phyloP scores from a whole-genome alignment of 345 rosid genomes.

The Hibiscus trionum region DNA sequence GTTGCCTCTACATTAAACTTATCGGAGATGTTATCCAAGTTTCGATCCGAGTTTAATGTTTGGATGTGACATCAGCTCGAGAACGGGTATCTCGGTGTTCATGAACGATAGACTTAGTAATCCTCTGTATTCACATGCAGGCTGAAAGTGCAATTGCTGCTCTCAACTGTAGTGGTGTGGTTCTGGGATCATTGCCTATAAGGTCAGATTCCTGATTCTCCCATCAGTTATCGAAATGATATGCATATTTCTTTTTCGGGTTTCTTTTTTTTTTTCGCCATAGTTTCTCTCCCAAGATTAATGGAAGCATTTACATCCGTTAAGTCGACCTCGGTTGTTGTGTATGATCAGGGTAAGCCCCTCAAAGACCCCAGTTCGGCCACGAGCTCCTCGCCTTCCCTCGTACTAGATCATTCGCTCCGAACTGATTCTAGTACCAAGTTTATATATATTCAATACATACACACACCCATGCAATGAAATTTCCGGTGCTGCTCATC shows the following conservation, averaged over 20 bases:
- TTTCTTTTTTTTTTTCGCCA: not conserved
- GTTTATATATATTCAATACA: conserved; percentile 13
- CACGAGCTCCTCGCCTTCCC: conserved; percentile 73
- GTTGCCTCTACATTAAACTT: not conserved
- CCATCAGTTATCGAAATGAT: not conserved
- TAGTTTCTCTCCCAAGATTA: not conserved
- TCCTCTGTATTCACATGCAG: conserved; percentile 26
- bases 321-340: not conserved
- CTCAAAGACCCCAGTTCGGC: conserved; percentile 97
- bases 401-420: conserved; percentile 33
- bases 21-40: conserved; percentile 6
- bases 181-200: conserved; percentile 83
- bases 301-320: no score
- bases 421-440: conserved; percentile 12
- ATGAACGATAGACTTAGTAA: not conserved
- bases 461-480: conserved; percentile 31
- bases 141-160: conserved; percentile 98
- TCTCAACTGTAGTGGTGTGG: conserved; percentile 89
- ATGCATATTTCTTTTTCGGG: not conserved
- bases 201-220: conserved; percentile 38
- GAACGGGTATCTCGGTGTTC: not conserved
- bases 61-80: not conserved
- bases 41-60: not conserved
- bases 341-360: conserved; percentile 72
- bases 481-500: conserved; percentile 18